These are phyloP conservation scores for Ambrosia artemisiifolia DNA, from an alignment of 129 eudicot species.

Conservation along the genomic window DNA sequence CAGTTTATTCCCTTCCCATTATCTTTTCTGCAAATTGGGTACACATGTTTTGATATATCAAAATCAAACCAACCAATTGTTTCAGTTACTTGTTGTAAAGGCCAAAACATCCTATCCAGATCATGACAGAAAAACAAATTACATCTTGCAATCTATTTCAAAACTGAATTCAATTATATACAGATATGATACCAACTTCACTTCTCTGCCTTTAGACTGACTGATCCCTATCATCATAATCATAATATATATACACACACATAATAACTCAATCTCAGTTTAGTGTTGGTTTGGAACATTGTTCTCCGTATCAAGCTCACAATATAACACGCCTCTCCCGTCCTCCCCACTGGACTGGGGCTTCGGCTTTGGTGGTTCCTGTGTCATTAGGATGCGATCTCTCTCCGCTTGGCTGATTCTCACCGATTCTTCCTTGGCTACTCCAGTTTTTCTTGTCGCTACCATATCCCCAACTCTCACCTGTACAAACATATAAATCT, in stretches of 20 bases:
- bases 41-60: too few species aligned
- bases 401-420: conserved; percentile 36
- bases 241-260: not conserved
- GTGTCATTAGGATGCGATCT: conserved; percentile 32
- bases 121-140: not conserved
- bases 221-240: not conserved
- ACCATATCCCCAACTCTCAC: conserved; percentile 68
- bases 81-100: too few species aligned
- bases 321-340: conserved; percentile 55
- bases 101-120: not conserved
- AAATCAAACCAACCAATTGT: too few species aligned
- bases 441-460: conserved; percentile 27
- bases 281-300: conserved; percentile 20
- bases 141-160: conserved; percentile 1
- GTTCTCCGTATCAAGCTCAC: conserved; percentile 44
- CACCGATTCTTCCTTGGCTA: conserved; percentile 29
- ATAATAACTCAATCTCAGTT: conserved; percentile 5
- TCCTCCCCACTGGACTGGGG: conserved; percentile 24
- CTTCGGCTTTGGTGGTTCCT: conserved; percentile 24
- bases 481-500: conserved; percentile 25
- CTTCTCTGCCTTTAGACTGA: not conserved
- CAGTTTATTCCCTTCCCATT: too few species aligned
- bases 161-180: conserved; percentile 25
- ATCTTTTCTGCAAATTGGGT: too few species aligned
- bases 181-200: not conserved